These are phyloP conservation scores for Curvularia eragrostidis DNA, from an alignment of 2,329 filamentous ascomycete genomes.

Conservation along the genomic window DNA sequence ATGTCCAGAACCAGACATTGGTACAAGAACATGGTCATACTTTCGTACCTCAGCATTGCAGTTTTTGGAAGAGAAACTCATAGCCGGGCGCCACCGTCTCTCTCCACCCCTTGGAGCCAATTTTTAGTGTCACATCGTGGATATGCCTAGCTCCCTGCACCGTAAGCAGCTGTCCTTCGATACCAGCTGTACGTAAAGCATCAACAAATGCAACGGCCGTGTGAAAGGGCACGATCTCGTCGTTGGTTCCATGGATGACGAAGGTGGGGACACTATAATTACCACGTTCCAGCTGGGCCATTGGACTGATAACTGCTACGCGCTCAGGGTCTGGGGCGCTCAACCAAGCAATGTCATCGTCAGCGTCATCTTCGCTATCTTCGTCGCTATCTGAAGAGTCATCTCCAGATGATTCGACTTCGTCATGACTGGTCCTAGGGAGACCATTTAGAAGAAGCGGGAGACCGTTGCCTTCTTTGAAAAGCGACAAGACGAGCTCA, in stretches of 20 bases:
- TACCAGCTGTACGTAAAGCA: constrained; percentile 5
- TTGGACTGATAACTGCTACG: constrained; percentile 17
- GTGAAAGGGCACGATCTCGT: constrained; percentile 19
- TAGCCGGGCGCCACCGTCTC: constrained; percentile 13
- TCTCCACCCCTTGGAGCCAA: constrained; percentile 7
- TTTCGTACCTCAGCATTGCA: background rate
- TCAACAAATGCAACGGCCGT: constrained; percentile 6
- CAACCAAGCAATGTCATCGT: background rate
- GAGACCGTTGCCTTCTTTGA: constrained; percentile 18
- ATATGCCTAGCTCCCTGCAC: constrained; percentile 15
- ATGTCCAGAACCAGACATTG: background rate
- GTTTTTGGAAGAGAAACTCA: constrained; percentile 7
- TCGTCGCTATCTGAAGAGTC: background rate
- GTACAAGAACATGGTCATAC: background rate
- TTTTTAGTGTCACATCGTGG: constrained; percentile 13
- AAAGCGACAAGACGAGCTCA: constrained; percentile 16
- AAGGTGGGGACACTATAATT: constrained; percentile 22
- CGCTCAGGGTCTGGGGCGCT: background rate
- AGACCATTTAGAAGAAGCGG: constrained; percentile 21
- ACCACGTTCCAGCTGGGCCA: constrained; percentile 16
- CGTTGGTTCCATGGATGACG: constrained; percentile 19
- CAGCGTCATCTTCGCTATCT: background rate
- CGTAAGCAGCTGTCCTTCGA: constrained; percentile 10
- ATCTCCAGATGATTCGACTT: background rate
- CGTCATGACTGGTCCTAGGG: constrained; percentile 3